Evolutionary conservation across 2,329 filamentous ascomycete species (phyloP), one percentile per base, ranked within the genome.

Genomic region (Drechslerella stenobrocha): DNA sequence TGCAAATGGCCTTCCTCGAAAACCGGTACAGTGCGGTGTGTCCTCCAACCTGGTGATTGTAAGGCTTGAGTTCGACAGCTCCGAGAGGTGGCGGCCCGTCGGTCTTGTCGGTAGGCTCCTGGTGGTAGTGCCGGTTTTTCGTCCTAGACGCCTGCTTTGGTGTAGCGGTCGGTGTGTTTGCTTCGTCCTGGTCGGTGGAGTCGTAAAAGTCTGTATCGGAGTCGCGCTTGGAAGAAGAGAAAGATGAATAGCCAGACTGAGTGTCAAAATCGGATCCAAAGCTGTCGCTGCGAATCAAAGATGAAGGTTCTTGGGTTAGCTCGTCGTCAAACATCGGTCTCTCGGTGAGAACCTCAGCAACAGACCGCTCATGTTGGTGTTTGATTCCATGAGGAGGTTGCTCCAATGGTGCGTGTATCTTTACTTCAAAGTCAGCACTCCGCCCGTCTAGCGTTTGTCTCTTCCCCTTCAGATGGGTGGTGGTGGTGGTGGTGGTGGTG

Each of bases 21-120:
- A 98, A 97, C 40, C 92, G 87, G 83, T 95, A 98, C 32, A 98
- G 83, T 0, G 92, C 96, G 4, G 90, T 96, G 76, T 98, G 93
- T 0, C 93, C 93, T 63, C 93, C 93, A 57, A 98, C 93, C 77
- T 98, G 93, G 77, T 98, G 93, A 71, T 90, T 89, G 77, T 96
- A 98, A 1, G 93, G 93, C 74, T 96, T 96, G 66, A 98, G 81
- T 76, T 97, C 91, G 72, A 98, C 95, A 26, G 92, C 92, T 70
- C 92, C 89, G 24, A 95, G 81, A 2, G 91, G 77, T 75, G 81
- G 79, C 71, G 64, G 50, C 13, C 51, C 60, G n/a, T 58, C 26
- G 24, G 56, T 15, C 42, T 40, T 56, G 26, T 70, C 57, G 15
- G 48, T 42, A 20, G 64, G 71, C 30, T 51, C 70, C 42, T 76